Conservation (phyloP, 176 grass and related monocot species). For the Aegilops bicornis region DNA sequence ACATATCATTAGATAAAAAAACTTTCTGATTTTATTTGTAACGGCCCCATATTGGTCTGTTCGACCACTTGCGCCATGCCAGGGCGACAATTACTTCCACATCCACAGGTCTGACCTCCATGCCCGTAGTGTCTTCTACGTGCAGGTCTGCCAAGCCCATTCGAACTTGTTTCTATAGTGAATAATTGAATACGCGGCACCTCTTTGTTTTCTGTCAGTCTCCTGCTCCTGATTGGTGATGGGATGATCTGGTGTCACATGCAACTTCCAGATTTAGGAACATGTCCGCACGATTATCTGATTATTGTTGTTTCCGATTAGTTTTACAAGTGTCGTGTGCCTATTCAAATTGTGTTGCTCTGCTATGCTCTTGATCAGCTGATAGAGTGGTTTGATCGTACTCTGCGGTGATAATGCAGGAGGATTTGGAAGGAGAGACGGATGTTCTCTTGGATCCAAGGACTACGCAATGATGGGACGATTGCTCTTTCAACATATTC, state of each 20-base stretch:
- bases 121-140: conserved; percentile 76
- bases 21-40: too few species aligned
- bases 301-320: background rate
- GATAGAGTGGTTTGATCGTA: background rate
- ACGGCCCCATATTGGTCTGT: too few species aligned
- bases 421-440: too few species aligned
- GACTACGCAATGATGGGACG: conserved; percentile 42
- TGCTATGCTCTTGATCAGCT: background rate
- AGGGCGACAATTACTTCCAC: conserved; percentile 75
- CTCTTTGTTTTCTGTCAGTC: background rate
- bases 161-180: too few species aligned
- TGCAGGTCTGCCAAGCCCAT: conserved; percentile 42
- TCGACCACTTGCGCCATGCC: background rate
- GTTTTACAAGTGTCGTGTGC: background rate
- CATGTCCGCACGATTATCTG: background rate
- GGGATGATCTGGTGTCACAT: background rate
- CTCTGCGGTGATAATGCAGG: too few species aligned
- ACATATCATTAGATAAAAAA: too few species aligned
- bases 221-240: background rate
- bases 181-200: background rate
- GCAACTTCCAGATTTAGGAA: background rate
- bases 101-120: conserved; percentile 70
- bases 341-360: background rate
- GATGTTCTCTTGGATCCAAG: conserved; percentile 61
- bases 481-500: conserved; percentile 63